Conservation (phyloP, 164 flowering plant species). For the Annona squamosa region DNA sequence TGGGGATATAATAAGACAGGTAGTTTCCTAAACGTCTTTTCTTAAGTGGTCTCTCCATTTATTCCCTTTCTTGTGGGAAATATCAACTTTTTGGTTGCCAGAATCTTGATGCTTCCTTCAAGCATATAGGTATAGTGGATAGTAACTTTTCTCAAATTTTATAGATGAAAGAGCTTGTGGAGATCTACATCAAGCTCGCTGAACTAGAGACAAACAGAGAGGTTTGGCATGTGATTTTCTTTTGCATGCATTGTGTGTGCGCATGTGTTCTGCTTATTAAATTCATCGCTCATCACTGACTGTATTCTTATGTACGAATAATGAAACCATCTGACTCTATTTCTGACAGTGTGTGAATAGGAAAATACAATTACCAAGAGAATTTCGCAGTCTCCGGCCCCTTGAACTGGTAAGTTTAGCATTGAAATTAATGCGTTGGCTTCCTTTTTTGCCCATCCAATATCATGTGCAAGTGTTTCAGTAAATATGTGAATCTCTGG, state of each 20-base stretch:
- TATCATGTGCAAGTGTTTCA: too few species aligned
- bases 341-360: constrained; percentile 69
- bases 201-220: constrained; percentile 90
- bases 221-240: constrained; percentile 33
- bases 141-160: constrained; percentile 1
- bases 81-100: not conserved
- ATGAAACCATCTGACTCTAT: constrained; percentile 12
- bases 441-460: too few species aligned
- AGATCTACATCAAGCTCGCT: constrained; percentile 90
- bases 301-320: not conserved
- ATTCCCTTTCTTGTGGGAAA: not conserved
- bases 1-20: constrained; percentile 72
- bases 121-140: not conserved
- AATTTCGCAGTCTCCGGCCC: constrained; percentile 68
- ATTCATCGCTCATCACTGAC: constrained; percentile 1
- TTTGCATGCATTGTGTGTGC: not conserved
- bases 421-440: not conserved
- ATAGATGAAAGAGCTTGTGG: constrained; percentile 95
- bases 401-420: constrained; percentile 79
- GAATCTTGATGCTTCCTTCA: not conserved
- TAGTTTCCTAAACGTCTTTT: constrained; percentile 12
- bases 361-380: constrained; percentile 68
- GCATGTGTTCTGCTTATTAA: not conserved
- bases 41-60: not conserved
- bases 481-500: too few species aligned